These are phyloP conservation scores for Globisporangium emineosum DNA, from an alignment of 352 stramenopile genomes.

Conservation along the genomic window DNA sequence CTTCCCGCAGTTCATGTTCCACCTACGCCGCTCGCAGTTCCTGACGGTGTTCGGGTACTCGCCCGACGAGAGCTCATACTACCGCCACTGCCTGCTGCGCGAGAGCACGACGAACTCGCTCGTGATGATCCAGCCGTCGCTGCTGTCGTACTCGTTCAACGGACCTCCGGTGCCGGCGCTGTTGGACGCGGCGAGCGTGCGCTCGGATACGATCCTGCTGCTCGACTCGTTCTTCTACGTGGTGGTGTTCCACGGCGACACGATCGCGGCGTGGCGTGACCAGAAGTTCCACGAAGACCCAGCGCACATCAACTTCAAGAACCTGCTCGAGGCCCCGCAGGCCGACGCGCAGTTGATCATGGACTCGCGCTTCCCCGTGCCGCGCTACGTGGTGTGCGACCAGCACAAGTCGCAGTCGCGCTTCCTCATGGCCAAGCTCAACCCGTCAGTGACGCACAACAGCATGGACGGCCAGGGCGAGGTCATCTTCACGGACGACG, in stretches of 20 bases:
- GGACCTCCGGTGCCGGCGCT: constrained; percentile 88
- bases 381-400: constrained; percentile 99
- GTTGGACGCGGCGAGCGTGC: constrained; percentile 90
- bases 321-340: constrained; percentile 97
- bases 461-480: constrained; percentile 92
- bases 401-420: constrained; percentile 99
- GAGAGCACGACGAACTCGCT: constrained; percentile 98
- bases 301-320: constrained; percentile 97
- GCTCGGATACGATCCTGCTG: constrained; percentile 98
- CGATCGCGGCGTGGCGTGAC: constrained; percentile 98
- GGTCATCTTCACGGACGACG: constrained; percentile 99
- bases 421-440: constrained; percentile 99
- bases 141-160: constrained; percentile 98
- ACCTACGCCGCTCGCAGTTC: constrained; percentile 98
- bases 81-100: constrained; percentile 92
- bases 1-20: constrained; percentile 99
- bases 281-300: constrained; percentile 94
- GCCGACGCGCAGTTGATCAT: constrained; percentile 99
- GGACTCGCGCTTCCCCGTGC: constrained; percentile 98
- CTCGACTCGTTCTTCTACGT: constrained; percentile 99
- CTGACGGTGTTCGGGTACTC: constrained; percentile 99
- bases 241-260: constrained; percentile 99
- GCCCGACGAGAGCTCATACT: constrained; percentile 98
- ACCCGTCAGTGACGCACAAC: constrained; percentile 97
- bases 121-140: constrained; percentile 99